Evolutionary conservation across 495 filamentous ascomycete genomes (phyloP), one percentile per base, ranked within the genome.

Genomic region (Mycothermus thermophilus): DNA sequence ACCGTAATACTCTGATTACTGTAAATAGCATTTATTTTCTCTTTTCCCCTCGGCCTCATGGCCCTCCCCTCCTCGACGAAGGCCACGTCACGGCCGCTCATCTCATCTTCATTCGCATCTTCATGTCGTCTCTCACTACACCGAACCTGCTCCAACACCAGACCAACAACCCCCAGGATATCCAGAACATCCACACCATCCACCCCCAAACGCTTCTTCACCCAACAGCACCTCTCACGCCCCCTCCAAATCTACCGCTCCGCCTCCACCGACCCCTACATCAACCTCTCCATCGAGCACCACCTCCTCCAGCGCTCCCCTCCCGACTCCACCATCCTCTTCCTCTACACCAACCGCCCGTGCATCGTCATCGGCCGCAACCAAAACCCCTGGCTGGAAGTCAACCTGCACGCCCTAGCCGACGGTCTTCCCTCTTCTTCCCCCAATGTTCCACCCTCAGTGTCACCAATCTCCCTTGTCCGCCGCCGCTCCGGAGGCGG

Each of bases 271-370:
- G 71, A 86, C 50, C 86, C 92, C n/a, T 83, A 79, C 57, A 57
- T 92, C 38, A 97, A 97, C 60, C 81, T 97, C 33, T 81, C 84
- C n/a, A 80, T 94, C 50, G 90, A 97, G 62, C 81, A 95, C 54
- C 77, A 80, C 56, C 75, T 97, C 4, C 74, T 96, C 1, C 70
- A 78, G 35, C 71, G 77, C 25, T 71, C 81, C 0, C 69, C 75
- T 0, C 58, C 71, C 4, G 66, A 79, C 42, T 86, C 84, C 4
- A 74, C 68, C 27, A 53, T 94, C 21, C 69, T 95, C 0, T 86
- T 95, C 40, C 66, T 96, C 12, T 97, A 96, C 59, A 64, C 72
- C 39, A 96, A 97, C 57, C 59, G 66, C 9, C 85, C 88, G 6
- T 79, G 80, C 55, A 68, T 97, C 32, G 74, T 97, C 42, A 76